Evolutionary conservation across 768 basidiomycete species (phyloP).

Genomic region (Cubamyces sp.): DNA sequence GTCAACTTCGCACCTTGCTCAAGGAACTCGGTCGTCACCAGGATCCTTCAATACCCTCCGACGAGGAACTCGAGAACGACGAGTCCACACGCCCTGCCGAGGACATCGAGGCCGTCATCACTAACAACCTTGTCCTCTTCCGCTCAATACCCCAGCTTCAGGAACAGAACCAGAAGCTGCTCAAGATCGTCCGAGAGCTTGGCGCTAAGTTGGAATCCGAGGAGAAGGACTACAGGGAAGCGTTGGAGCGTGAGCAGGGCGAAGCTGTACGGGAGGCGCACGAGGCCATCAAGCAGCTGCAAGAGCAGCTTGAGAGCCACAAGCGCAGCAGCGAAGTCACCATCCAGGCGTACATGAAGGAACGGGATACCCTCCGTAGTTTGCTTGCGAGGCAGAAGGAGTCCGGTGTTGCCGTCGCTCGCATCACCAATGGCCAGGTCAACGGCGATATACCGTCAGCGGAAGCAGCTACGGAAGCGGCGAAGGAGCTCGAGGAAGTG

Average conservation of each 20-base stretch:
- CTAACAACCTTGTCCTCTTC: slow-evolving; percentile 88
- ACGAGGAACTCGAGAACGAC: slow-evolving; percentile 56
- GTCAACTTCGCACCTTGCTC: slow-evolving; percentile 80
- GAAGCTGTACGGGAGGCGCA: slow-evolving; percentile 89
- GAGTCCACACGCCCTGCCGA: slow-evolving; percentile 51
- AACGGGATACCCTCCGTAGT: slow-evolving; percentile 81
- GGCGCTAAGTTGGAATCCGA: slow-evolving; percentile 84
- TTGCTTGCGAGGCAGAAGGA: slow-evolving; percentile 60
- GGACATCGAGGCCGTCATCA: slow-evolving; percentile 80
- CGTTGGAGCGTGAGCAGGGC: slow-evolving; percentile 72
- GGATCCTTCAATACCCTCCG: slow-evolving; percentile 79
- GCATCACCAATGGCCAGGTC: slow-evolving; percentile 15
- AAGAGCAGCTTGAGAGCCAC: slow-evolving; percentile 77
- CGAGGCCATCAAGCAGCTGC: slow-evolving; percentile 79
- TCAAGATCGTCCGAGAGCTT: slow-evolving; percentile 82
- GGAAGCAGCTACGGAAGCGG: slow-evolving; percentile 43
- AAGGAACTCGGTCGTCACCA: slow-evolving; percentile 82
- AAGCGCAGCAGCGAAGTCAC: slow-evolving; percentile 70
- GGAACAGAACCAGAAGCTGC: slow-evolving; percentile 86
- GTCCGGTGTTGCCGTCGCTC: slow-evolving; percentile 3
- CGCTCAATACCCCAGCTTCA: slow-evolving; percentile 79
- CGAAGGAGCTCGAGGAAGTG: slow-evolving; percentile 68
- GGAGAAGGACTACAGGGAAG: slow-evolving; percentile 74
- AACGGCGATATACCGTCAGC: slow-evolving; percentile 34
- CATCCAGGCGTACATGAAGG: slow-evolving; percentile 82